phyloP scores from a whole-genome alignment of 108 stramenopile species.

The Fistulifera pelliculosa region DNA sequence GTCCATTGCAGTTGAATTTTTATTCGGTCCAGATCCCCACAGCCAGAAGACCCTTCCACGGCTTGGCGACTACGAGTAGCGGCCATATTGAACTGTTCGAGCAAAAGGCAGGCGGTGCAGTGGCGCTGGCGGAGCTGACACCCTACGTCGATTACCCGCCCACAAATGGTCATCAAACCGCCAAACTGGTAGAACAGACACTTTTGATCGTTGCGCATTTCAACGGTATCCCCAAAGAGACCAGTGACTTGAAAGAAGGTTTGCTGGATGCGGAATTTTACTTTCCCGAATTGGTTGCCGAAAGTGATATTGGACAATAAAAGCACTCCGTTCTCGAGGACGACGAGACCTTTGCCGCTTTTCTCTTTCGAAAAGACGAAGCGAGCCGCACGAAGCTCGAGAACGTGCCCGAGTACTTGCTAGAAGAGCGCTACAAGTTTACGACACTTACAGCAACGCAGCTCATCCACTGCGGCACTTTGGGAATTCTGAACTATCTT shows the following conservation, averaged over 20 bases:
- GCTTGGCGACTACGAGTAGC: constrained; percentile 68
- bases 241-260: constrained; percentile 8
- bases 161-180: constrained; percentile 13
- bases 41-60: constrained; percentile 23
- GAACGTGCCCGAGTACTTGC: constrained; percentile 36
- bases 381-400: constrained; percentile 3
- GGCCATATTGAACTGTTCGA: constrained; percentile 32
- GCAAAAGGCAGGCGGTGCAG: constrained; percentile 9
- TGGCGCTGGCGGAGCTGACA: constrained; percentile 41
- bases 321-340: constrained; percentile 17
- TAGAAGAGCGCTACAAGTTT: constrained; percentile 40
- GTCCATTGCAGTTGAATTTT: constrained; percentile 68
- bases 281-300: constrained; percentile 71
- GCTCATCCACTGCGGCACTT: constrained; percentile 47
- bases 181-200: constrained; percentile 29
- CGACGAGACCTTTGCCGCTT: constrained; percentile 15
- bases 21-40: constrained; percentile 62
- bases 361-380: constrained; percentile 3
- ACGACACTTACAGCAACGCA: constrained; percentile 44
- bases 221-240: constrained; percentile 53
- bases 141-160: constrained; percentile 73
- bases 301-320: constrained; percentile 20
- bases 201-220: constrained; percentile 63
- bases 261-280: constrained; percentile 26
- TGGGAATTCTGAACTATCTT: constrained; percentile 58